Conservation (phyloP, 768 basidiomycete genomes). For the Panus rudis region DNA sequence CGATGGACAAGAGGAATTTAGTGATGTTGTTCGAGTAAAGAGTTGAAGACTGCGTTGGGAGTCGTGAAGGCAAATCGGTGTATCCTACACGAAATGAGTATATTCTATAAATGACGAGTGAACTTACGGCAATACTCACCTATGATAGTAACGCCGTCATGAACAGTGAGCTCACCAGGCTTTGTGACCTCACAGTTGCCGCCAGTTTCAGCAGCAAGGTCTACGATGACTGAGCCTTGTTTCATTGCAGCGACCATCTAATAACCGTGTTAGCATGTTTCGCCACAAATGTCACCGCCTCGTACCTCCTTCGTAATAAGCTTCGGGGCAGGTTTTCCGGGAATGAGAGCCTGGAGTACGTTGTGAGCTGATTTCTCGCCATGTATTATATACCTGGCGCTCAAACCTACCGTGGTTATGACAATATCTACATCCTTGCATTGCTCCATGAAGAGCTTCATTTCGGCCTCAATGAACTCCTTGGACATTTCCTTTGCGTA, state of each 20-base stretch:
- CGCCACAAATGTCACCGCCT: neutral
- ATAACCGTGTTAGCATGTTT: neutral
- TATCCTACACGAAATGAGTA: constrained; percentile 43
- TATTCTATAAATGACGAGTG: neutral
- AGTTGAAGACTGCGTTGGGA: constrained; percentile 85
- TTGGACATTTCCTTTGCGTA: constrained; percentile 91
- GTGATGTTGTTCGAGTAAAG: constrained; percentile 89
- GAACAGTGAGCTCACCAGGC: constrained; percentile 64
- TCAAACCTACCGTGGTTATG: constrained; percentile 63
- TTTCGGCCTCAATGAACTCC: constrained; percentile 83
- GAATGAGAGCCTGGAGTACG: constrained; percentile 60
- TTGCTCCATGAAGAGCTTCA: constrained; percentile 84
- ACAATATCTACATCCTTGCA: constrained; percentile 87
- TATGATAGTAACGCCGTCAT: constrained; percentile 77
- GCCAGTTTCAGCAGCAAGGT: constrained; percentile 83
- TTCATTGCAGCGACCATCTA: constrained; percentile 87
- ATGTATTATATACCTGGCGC: too few relatives aligned
- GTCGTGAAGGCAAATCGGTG: constrained; percentile 78
- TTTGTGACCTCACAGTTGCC: constrained; percentile 81
- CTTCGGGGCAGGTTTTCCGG: constrained; percentile 81
- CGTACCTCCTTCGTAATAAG: constrained; percentile 64
- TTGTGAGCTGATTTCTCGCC: neutral
- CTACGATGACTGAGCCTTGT: constrained; percentile 84
- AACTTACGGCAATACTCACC: constrained; percentile 34
- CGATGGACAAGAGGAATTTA: constrained; percentile 81